Evolutionary conservation across 331 rosid species (phyloP), one percentile per base, ranked within the genome.

Genomic region (Quercus tomentella): DNA sequence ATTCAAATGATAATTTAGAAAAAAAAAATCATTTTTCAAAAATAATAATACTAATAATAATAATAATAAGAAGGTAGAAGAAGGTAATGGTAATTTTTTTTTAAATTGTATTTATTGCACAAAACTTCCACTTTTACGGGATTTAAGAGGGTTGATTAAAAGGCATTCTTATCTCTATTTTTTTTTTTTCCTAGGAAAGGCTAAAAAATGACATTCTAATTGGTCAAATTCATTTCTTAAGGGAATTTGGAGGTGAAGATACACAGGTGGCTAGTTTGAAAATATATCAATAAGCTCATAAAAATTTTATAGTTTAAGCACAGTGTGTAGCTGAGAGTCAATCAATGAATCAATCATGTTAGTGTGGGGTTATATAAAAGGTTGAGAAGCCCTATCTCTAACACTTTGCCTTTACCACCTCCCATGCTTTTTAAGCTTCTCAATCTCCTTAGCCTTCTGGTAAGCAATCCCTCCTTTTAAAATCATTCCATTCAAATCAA

Each of bases 331-430:
- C 51, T 71, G 61, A 77, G 81, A 70, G 85, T 80, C 92, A 83
- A 92, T 89, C 82, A 75, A 80, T 87, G 87, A 66, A 89, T 83
- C 86, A 83, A 92, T 90, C 89, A 86, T 86, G 80, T 82, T 49
- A 20, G 72, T 75, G 88, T 77, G 76, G 87, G 87, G 74, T 76
- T 65, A 21, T 55, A 62, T 81, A 85, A 70, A 58, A 12, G 26
- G 77, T 31, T 16, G 78, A 74, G 76, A 28, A 30, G 52, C 18
- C 21, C 21, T n/a, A 73, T 79, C 77, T 82, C 62, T 72, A 52
- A 56, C 75, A 17, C 67, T 54, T 54, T 51, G 72, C 58, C 78
- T 74, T 70, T 55, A 65, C 55, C 71, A 56, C 67, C n/a, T 81
- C 80, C 74, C 76, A 68, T 68, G 75, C 80, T 62, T 80, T 75